Percentiles rank a stretch among this genome's conserved stretches.
phyloP scores from a whole-genome alignment of 805 yeast genomes.

The Ogataea philodendri region DNA sequence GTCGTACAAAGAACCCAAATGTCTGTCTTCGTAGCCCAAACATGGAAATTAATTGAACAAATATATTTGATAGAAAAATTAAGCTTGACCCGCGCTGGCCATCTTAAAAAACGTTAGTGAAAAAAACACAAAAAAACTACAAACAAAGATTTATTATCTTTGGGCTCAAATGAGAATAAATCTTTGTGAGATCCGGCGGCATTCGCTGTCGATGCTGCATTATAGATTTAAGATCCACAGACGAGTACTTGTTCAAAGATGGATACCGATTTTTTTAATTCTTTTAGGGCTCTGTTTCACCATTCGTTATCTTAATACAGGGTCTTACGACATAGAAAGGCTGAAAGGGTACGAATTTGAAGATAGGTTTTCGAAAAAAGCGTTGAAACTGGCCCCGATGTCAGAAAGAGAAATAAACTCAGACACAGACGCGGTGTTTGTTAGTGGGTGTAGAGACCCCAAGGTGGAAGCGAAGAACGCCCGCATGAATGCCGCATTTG shows the following conservation, averaged over 20 bases:
- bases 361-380: slow-evolving; percentile 17
- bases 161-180: slow-evolving; percentile 1
- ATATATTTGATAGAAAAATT: too few species aligned
- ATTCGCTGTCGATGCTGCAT: slow-evolving; percentile 9
- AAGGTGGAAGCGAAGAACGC: slow-evolving; percentile 23
- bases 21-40: background rate
- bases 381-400: slow-evolving; percentile 25
- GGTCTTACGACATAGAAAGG: slow-evolving; percentile 6
- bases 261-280: slow-evolving; percentile 16
- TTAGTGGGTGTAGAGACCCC: slow-evolving; percentile 35
- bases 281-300: background rate
- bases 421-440: slow-evolving; percentile 31
- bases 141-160: slow-evolving; percentile 1
- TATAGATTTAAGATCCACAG: slow-evolving; percentile 16
- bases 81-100: background rate
- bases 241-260: slow-evolving; percentile 15
- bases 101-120: background rate
- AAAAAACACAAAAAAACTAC: slow-evolving; percentile 1
- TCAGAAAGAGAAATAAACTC: slow-evolving; percentile 28
- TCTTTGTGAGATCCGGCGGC: background rate
- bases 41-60: background rate
- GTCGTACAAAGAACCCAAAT: too few species aligned
- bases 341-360: slow-evolving; percentile 18
- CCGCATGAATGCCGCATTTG: slow-evolving; percentile 80
- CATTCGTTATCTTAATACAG: background rate